Evolutionary conservation across 306 rosid genomes (phyloP).

Genomic region (Medicago ruthenica): DNA sequence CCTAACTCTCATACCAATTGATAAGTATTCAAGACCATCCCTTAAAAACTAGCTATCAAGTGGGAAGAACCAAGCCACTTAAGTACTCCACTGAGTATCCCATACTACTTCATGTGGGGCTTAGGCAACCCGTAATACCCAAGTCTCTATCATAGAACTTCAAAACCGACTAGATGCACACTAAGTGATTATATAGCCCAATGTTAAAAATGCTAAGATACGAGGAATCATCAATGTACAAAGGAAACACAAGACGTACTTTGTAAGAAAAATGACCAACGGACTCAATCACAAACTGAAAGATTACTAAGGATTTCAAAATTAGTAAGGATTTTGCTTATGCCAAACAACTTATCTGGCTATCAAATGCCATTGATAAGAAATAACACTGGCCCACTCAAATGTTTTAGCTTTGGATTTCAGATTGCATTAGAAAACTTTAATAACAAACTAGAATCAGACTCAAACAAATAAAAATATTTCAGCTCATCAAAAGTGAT

Average conservation of each 20-base stretch:
- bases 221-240: neutral
- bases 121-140: neutral
- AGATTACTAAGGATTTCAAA: neutral
- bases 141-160: neutral
- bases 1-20: neutral
- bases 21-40: neutral
- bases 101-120: neutral
- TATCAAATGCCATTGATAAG: neutral
- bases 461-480: slow-evolving; percentile 13
- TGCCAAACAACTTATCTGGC: neutral
- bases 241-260: slow-evolving; percentile 1
- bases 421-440: slow-evolving; percentile 5
- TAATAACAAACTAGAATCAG: slow-evolving; percentile 1
- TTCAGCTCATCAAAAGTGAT: slow-evolving; percentile 5
- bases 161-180: neutral
- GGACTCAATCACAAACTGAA: neutral
- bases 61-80: neutral
- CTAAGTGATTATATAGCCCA: neutral
- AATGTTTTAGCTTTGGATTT: slow-evolving; percentile 12
- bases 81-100: neutral
- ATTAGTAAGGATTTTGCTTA: neutral
- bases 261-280: slow-evolving; percentile 9
- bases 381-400: neutral
- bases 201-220: neutral
- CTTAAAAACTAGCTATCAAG: neutral